phyloP scores from a whole-genome alignment of 2,329 filamentous ascomycete species.

The Claviceps spartinae region DNA sequence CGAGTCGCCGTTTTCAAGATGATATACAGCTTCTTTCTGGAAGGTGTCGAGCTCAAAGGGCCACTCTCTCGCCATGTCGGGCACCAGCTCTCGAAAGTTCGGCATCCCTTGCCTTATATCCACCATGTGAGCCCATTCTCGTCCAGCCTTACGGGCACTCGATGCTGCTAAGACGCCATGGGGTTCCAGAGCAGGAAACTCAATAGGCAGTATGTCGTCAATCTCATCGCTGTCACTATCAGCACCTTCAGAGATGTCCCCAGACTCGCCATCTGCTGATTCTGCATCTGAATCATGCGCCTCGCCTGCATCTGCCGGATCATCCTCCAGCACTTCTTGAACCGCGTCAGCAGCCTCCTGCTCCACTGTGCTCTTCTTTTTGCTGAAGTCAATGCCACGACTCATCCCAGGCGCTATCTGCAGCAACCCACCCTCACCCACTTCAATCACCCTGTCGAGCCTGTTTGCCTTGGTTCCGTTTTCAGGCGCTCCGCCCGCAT shows the following conservation, averaged over 20 bases:
- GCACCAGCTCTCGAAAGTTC: slow-evolving; percentile 89
- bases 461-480: slow-evolving; percentile 35
- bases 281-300: slow-evolving; percentile 17
- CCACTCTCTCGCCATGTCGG: slow-evolving; percentile 92
- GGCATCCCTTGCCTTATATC: slow-evolving; percentile 84
- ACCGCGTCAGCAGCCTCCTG: slow-evolving; percentile 55
- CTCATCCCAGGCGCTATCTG: slow-evolving; percentile 70
- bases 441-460: slow-evolving; percentile 76
- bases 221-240: slow-evolving; percentile 52
- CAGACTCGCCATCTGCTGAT: slow-evolving; percentile 10
- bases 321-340: slow-evolving; percentile 44
- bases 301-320: slow-evolving; percentile 27
- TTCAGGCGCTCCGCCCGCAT: slow-evolving; percentile 33
- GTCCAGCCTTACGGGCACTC: slow-evolving; percentile 58
- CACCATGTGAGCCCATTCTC: slow-evolving; percentile 97
- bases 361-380: slow-evolving; percentile 41
- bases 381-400: slow-evolving; percentile 61
- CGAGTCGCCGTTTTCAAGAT: slow-evolving; percentile 89
- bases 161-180: slow-evolving; percentile 62
- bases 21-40: slow-evolving; percentile 96
- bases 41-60: slow-evolving; percentile 96
- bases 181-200: slow-evolving; percentile 84
- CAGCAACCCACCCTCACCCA: slow-evolving; percentile 67
- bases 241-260: slow-evolving; percentile 19
- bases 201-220: slow-evolving; percentile 75